phyloP scores from a whole-genome alignment of 73 alveolate genomes.

The Paramecium tetraurelia region DNA sequence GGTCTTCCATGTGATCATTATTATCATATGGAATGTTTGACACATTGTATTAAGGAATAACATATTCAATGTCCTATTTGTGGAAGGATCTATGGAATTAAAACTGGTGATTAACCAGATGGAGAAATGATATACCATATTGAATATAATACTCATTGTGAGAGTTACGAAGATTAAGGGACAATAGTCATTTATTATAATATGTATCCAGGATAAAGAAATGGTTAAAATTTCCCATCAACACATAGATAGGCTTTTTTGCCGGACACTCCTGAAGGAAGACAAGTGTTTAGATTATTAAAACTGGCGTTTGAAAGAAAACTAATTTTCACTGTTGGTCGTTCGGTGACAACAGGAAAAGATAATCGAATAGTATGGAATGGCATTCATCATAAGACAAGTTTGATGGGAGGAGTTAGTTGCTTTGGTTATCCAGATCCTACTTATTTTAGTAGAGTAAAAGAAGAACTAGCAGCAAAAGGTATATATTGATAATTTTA shows the following conservation, averaged over 20 bases:
- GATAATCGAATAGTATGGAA: constrained; percentile 91
- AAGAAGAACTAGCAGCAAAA: constrained; percentile 86
- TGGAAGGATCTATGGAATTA: constrained; percentile 72
- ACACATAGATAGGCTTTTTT: constrained; percentile 40
- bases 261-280: constrained; percentile 58
- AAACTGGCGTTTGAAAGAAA: constrained; percentile 87
- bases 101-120: constrained; percentile 66
- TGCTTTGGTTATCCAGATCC: constrained; percentile 96
- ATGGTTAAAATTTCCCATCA: constrained; percentile 28
- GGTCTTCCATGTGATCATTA: constrained; percentile 26
- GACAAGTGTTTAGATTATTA: constrained; percentile 77
- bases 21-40: constrained; percentile 15
- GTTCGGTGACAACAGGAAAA: constrained; percentile 94
- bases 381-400: constrained; percentile 96
- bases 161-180: constrained; percentile 5
- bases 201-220: constrained; percentile 56
- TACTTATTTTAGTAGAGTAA: constrained; percentile 92
- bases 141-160: neutral
- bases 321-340: constrained; percentile 90
- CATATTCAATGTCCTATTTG: constrained; percentile 68
- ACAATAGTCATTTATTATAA: constrained; percentile 41
- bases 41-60: neutral
- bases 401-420: constrained; percentile 83
- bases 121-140: constrained; percentile 44
- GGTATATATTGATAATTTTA: constrained; percentile 72